These are phyloP conservation scores for Iris pallida DNA, from an alignment of 116 monocot genomes.

Conservation along the genomic window DNA sequence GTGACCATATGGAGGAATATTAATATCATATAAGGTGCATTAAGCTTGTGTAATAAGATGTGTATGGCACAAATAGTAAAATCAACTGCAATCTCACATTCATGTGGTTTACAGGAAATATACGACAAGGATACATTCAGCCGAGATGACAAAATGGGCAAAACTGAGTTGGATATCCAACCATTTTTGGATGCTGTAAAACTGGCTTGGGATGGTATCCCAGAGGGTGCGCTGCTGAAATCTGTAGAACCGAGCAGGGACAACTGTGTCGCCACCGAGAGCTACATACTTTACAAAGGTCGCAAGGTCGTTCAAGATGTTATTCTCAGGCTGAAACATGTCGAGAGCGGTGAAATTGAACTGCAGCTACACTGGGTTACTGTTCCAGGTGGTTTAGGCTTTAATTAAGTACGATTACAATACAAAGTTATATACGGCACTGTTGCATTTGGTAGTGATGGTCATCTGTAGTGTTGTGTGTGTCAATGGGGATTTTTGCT, in stretches of 20 bases:
- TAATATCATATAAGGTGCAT: too few species aligned
- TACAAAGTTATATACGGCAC: too few species aligned
- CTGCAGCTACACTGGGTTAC: constrained; percentile 44
- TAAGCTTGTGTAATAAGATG: too few species aligned
- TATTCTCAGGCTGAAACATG: constrained; percentile 45
- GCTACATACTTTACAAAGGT: constrained; percentile 34
- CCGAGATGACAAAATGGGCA: constrained; percentile 51
- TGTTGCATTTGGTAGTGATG: too few species aligned
- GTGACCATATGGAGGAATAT: too few species aligned
- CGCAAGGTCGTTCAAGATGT: constrained; percentile 32
- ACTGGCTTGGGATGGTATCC: constrained; percentile 22
- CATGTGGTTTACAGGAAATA: constrained; percentile 22
- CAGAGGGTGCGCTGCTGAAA: constrained; percentile 19
- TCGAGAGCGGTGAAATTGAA: constrained; percentile 37
- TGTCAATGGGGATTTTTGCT: too few species aligned
- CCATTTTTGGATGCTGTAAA: constrained; percentile 26
- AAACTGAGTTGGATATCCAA: constrained; percentile 35
- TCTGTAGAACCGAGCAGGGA: constrained; percentile 21
- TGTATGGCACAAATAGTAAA: too few species aligned
- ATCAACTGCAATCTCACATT: too few species aligned
- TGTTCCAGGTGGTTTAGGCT: constrained; percentile 11
- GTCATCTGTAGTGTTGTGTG: too few species aligned
- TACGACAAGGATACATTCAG: constrained; percentile 52
- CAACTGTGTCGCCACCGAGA: constrained; percentile 33
- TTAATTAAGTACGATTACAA: background rate